Percentiles rank a stretch among this genome's conserved stretches.
Conservation (phyloP, 164 flowering plant species). For the Brasenia schreberi region DNA sequence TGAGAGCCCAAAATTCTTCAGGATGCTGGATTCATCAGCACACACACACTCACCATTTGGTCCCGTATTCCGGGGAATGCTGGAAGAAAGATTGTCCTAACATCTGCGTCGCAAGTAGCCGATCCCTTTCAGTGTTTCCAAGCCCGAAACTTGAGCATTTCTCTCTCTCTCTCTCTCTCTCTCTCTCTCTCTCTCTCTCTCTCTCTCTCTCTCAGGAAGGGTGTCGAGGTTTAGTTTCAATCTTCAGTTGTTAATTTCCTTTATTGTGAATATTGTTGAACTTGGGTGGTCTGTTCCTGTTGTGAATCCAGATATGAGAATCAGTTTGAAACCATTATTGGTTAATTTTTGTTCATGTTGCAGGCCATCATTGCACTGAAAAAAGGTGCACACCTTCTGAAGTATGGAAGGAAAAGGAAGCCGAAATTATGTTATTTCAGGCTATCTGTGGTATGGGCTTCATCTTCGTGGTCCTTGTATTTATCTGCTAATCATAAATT, state of each 20-base stretch:
- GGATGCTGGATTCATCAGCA: too few species aligned
- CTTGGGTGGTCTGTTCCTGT: background rate
- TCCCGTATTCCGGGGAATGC: too few species aligned
- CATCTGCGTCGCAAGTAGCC: too few species aligned
- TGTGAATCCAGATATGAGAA: background rate
- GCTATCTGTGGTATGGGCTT: conserved; percentile 30
- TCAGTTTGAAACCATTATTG: background rate
- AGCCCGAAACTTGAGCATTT: too few species aligned
- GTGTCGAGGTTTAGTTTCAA: too few species aligned
- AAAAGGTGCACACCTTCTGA: conserved; percentile 51
- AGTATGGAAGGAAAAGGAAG: conserved; percentile 41
- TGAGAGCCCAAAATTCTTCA: too few species aligned
- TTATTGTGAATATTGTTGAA: background rate
- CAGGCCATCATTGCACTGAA: conserved; percentile 48
- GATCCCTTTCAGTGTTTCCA: too few species aligned
- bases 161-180: too few species aligned
- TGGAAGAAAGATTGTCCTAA: too few species aligned
- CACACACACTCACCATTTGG: too few species aligned
- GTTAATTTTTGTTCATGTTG: background rate
- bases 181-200: too few species aligned
- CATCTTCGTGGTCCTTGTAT: background rate
- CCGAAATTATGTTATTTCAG: conserved; percentile 50
- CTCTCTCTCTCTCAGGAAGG: too few species aligned
- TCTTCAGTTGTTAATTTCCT: background rate
- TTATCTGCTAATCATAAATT: background rate